Conservation (phyloP, 306 rosid species). For the Trifolium fragiferum region DNA sequence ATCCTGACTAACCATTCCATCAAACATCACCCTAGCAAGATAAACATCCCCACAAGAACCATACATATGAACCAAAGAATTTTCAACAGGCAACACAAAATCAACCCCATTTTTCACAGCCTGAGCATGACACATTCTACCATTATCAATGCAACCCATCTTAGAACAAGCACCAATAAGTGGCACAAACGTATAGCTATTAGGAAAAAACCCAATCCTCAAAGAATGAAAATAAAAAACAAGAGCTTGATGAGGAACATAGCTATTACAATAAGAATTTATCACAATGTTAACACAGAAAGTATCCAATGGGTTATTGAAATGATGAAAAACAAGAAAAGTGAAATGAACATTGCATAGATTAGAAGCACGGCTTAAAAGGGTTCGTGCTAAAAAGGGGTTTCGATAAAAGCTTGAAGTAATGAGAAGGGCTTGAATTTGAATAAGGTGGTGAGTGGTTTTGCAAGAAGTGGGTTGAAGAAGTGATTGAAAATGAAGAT, state of each 20-base stretch:
- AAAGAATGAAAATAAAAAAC: constrained; percentile 55
- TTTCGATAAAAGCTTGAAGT: constrained; percentile 49
- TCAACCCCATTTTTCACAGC: constrained; percentile 68
- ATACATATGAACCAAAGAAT: constrained; percentile 74
- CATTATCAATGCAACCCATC: constrained; percentile 54
- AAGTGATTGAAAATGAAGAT: constrained; percentile 30
- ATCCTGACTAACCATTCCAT: constrained; percentile 52
- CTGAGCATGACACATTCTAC: constrained; percentile 62
- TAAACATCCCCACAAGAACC: constrained; percentile 51
- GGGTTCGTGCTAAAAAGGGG: constrained; percentile 64
- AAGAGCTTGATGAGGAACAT: constrained; percentile 46
- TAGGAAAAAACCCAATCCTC: constrained; percentile 53
- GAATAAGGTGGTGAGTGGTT: constrained; percentile 52
- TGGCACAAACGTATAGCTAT: constrained; percentile 63
- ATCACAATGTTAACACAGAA: constrained; percentile 66
- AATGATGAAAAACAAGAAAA: constrained; percentile 48
- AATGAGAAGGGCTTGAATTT: constrained; percentile 66
- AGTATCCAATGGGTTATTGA: constrained; percentile 45
- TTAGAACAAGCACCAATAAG: constrained; percentile 59
- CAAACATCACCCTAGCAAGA: constrained; percentile 59
- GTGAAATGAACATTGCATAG: constrained; percentile 53
- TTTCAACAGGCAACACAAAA: constrained; percentile 53
- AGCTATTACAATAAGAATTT: constrained; percentile 55
- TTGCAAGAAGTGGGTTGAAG: constrained; percentile 35
- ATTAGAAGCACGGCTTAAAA: constrained; percentile 60